Percentiles rank a stretch among this genome's conserved stretches.
phyloP scores from a whole-genome alignment of 108 stramenopile species.

The Skeletonema grethae region DNA sequence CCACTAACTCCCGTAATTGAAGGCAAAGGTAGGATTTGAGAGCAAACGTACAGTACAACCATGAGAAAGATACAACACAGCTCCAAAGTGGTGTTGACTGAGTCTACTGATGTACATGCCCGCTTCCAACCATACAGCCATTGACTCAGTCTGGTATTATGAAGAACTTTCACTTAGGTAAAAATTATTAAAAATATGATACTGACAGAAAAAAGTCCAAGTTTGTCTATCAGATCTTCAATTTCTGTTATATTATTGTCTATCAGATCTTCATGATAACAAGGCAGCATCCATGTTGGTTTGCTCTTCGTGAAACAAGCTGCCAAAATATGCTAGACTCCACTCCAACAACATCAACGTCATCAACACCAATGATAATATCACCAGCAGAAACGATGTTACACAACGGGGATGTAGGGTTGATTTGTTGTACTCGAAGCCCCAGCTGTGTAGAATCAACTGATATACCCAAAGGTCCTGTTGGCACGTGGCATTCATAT shows the following conservation, averaged over 20 bases:
- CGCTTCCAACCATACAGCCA: no score
- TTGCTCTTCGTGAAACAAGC: conserved; percentile 20
- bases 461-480: conserved; percentile 40
- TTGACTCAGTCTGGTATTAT: no score
- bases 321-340: conserved; percentile 40
- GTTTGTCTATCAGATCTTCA: neutral
- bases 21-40: no score
- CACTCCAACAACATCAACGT: conserved; percentile 42
- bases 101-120: no score
- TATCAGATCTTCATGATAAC: neutral
- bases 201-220: no score
- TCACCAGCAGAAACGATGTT: conserved; percentile 29
- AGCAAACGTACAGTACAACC: no score
- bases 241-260: no score
- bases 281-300: neutral
- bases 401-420: conserved; percentile 39
- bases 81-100: no score
- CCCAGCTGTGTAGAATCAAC: conserved; percentile 41
- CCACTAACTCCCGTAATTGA: no score
- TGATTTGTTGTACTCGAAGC: conserved; percentile 29
- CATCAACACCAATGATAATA: conserved; percentile 38
- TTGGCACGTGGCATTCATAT: conserved; percentile 39
- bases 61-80: no score
- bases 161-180: no score
- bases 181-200: no score